Conservation (phyloP, 306 rosid species). For the Vicia faba region DNA sequence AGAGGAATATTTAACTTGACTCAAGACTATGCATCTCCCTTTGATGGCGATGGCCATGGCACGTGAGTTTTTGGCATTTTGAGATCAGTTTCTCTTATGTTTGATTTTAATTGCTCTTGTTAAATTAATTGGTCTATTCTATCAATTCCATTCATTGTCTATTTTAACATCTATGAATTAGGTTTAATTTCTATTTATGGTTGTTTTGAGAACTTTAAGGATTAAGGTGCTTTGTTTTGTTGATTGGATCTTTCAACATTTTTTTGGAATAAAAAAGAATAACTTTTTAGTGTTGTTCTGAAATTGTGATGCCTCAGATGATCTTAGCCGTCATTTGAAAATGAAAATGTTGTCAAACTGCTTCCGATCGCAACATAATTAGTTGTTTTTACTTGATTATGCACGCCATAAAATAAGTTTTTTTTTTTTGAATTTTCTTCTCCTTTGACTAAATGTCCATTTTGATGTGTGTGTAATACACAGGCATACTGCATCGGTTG, state of each 20-base stretch:
- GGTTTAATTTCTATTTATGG: conserved; percentile 6
- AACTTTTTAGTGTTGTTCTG: not conserved
- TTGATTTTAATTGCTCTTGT: conserved; percentile 8
- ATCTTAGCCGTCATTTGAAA: conserved; percentile 23
- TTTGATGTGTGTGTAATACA: conserved; percentile 42
- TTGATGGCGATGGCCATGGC: conserved; percentile 99
- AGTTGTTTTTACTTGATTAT: not conserved
- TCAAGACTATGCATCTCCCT: conserved; percentile 95
- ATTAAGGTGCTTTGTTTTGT: too few species aligned
- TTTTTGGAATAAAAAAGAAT: not conserved
- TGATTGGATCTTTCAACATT: conserved; percentile 7
- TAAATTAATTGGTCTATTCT: conserved; percentile 11
- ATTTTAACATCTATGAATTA: conserved; percentile 9
- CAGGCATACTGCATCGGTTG: conserved; percentile 96
- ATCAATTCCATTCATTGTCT: not conserved
- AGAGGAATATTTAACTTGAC: conserved; percentile 85
- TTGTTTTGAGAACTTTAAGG: not conserved
- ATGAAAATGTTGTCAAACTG: not conserved
- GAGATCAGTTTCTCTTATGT: conserved; percentile 5
- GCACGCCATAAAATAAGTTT: not conserved
- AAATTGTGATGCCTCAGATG: conserved; percentile 13
- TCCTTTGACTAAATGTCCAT: conserved; percentile 20
- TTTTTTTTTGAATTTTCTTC: conserved; percentile 10
- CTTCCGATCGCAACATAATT: conserved; percentile 16
- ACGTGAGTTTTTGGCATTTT: conserved; percentile 68